These are phyloP conservation scores for Sclerotinia trifoliorum DNA, from an alignment of 2,329 filamentous ascomycete species.

Conservation along the genomic window DNA sequence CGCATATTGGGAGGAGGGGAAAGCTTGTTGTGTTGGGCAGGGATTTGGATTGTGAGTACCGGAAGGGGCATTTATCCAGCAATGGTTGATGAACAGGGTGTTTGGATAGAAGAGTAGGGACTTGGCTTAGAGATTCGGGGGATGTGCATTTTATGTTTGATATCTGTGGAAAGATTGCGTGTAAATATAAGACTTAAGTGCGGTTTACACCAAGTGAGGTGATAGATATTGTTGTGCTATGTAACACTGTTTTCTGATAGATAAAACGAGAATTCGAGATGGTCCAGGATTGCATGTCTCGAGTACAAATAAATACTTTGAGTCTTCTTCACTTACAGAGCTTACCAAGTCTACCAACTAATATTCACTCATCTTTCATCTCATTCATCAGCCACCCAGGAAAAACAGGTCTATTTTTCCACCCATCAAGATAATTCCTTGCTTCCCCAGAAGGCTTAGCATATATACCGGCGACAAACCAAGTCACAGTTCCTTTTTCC, in stretches of 20 bases:
- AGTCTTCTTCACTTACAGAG: not conserved
- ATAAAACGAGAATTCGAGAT: not conserved
- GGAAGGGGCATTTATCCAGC: conserved; percentile 13
- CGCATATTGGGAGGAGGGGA: not conserved
- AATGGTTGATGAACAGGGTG: not conserved
- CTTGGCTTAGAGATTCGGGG: not conserved
- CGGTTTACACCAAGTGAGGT: not conserved
- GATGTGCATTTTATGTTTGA: not conserved
- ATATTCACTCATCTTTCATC: conserved; percentile 19
- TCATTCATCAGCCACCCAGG: conserved; percentile 57
- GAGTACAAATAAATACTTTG: not conserved
- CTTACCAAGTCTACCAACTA: not conserved
- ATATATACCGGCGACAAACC: conserved; percentile 71
- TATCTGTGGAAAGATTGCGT: not conserved
- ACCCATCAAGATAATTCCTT: conserved; percentile 57
- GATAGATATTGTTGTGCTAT: not conserved
- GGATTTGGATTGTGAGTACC: not conserved
- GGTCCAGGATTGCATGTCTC: not conserved
- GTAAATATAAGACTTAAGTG: not conserved
- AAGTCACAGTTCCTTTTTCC: conserved; percentile 54
- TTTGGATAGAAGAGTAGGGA: not conserved
- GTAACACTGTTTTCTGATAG: not conserved
- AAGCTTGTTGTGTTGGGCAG: not conserved
- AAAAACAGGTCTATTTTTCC: conserved; percentile 57
- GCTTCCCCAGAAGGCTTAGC: conserved; percentile 60